Evolutionary conservation across 805 yeast species (phyloP), one percentile per base, ranked within the genome.

Genomic region (Yarrowia keelungensis): DNA sequence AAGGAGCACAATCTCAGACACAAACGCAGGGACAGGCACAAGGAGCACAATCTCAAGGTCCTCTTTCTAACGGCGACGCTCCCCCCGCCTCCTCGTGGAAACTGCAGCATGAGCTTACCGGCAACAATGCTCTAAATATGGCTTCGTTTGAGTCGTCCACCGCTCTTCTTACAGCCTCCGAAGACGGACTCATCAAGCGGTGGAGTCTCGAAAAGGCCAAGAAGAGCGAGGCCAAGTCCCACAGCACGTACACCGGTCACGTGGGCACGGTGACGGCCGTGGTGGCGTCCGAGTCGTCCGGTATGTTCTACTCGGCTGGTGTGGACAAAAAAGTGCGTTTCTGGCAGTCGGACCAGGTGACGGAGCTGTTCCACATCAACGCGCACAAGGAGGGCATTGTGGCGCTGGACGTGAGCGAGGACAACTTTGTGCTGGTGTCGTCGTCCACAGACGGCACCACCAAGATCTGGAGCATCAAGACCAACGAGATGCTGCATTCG

Each of bases 371-470:
- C 49, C 62, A 50, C 47, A 43, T 71, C 32, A 39, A 56, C 32
- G 74, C 71, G 8, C 74, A 73, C 51, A 46, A 43, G 9, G 73
- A 69, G 43, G 47, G 45, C 45, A 54, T 73, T 45, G 62, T 67
- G 62, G 70, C 53, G 15, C 65, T 73, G 56, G 71, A 69, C 26
- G 54, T 72, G 22, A 68, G 69, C 45, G 71, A 72, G 35, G 69
- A 67, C 36, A 69, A 66, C 38, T 46, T 46, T 38, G 50, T 51
- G 32, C 69, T 73, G 64, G 73, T 69, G 69, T 67, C 74, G 43
- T 59, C 73, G 19, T 73, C 75, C 9, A 26, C 70, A 11, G 75
- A 73, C 42, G 72, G 74, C 8, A 69, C 73, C 19, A 70, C 74
- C 39, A 69, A 71, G 43, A 32, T 73, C 22, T 73, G 75, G 75